Base-by-base conservation (phyloP, 495 filamentous ascomycete genomes). In the Rostrohypoxylon terebratum region DNA sequence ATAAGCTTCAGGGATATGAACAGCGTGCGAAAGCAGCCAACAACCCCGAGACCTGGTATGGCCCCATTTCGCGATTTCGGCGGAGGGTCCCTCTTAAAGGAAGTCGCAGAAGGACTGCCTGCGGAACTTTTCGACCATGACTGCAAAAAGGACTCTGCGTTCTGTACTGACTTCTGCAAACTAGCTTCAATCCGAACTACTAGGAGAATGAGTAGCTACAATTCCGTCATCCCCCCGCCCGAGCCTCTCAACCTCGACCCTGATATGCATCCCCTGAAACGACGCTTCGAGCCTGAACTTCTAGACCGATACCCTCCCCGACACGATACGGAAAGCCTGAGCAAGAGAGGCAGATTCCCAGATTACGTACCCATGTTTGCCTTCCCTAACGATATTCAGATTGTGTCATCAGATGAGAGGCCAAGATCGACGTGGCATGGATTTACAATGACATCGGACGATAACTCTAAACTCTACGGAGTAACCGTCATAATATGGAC, bases 321-420 rank as follows among this genome's bases (percentile, higher is more conserved):
- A 77, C 87, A 87, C 69, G 91, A 94, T 82, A 77, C 87, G n/a
- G 83, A 82, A 18, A 95, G 97, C 25, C 93, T 97, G 70, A 90
- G 92, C 76, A 87, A 91, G 76, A 90, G 96, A 75, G 94, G 93
- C 47, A 89, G 88, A 59, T 98, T 99, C 77, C 96, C 96, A 3
- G 95, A 99, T 76, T 98, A 97, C 73, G 93, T 99, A 40, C 96
- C 96, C 25, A 98, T 99, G 96, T 99, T 98, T 75, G 94, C 96
- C 20, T 99, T 98, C 75, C 96, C 96, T 28, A 97, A 99, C 79
- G 96, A 99, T 80, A 93, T 99, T 73, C 93, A 93, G 63, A 95
- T 99, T 58, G 92, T 98, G 7, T 97, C 96, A 8, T 93, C 93
- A 1, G 96, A 99, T 76, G 94, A 98, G 76, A 87, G 93, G 68